Percentiles rank a stretch among this genome's conserved stretches.
phyloP scores from a whole-genome alignment of 768 basidiomycete genomes.

The Pleurotus ostreatus region DNA sequence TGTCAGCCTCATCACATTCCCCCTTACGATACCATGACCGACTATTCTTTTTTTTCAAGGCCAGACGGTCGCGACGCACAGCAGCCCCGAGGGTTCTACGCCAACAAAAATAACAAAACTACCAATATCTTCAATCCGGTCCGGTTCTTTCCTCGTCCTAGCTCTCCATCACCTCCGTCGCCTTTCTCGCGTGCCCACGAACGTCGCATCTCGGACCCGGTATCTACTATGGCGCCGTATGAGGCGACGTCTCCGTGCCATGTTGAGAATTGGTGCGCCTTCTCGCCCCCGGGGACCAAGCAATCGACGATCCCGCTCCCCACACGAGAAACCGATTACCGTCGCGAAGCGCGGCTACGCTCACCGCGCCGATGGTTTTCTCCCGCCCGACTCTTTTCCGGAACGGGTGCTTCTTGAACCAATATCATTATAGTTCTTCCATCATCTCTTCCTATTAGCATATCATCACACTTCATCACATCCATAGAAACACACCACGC shows the following conservation, averaged over 20 bases:
- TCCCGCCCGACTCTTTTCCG: constrained; percentile 45
- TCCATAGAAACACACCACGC: background rate
- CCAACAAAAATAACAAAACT: constrained; percentile 24
- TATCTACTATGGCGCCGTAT: constrained; percentile 24
- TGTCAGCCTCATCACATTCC: constrained; percentile 39
- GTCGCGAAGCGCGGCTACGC: constrained; percentile 26
- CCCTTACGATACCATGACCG: constrained; percentile 36
- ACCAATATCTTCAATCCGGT: constrained; percentile 34
- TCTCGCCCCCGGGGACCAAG: constrained; percentile 25
- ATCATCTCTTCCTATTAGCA: background rate
- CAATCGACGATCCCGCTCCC: constrained; percentile 19
- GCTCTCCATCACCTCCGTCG: constrained; percentile 44
- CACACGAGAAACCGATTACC: constrained; percentile 24
- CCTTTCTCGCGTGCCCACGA: constrained; percentile 27
- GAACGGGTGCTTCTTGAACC: constrained; percentile 30
- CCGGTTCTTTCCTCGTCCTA: constrained; percentile 49
- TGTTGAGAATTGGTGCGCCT: constrained; percentile 6
- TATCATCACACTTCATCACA: background rate
- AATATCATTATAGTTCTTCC: constrained; percentile 2
- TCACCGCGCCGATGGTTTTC: constrained; percentile 52
- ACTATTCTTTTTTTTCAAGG: constrained; percentile 37
- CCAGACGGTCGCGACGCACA: constrained; percentile 19
- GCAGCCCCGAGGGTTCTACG: constrained; percentile 14
- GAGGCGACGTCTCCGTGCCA: constrained; percentile 5
- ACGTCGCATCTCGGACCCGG: constrained; percentile 24